Evolutionary conservation across 805 yeast species (phyloP).

Genomic region (Wickerhamomyces mucosus): DNA sequence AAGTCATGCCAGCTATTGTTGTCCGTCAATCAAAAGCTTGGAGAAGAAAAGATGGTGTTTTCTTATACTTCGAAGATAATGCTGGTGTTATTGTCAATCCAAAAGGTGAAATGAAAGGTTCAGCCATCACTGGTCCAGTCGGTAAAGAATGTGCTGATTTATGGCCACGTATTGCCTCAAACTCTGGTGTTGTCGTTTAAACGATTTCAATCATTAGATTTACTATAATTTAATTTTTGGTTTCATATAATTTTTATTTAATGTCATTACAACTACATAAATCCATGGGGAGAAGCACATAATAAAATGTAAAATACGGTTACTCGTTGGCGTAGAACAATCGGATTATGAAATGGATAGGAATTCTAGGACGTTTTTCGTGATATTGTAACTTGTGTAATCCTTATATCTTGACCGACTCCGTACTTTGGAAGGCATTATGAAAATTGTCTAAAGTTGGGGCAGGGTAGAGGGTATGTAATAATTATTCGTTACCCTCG

Average conservation of each 20-base stretch:
- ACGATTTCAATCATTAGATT: slow-evolving; percentile 14
- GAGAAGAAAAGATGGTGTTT: slow-evolving; percentile 99
- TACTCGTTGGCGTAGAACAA: no score
- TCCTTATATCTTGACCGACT: no score
- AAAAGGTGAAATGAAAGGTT: slow-evolving; percentile 99
- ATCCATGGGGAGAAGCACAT: slow-evolving; percentile 12
- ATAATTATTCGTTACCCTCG: no score
- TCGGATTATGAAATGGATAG: no score
- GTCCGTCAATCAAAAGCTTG: slow-evolving; percentile 99
- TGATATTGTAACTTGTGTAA: no score
- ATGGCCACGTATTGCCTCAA: slow-evolving; percentile 99
- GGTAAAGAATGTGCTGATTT: slow-evolving; percentile 99
- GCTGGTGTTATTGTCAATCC: slow-evolving; percentile 99
- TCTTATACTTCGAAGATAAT: slow-evolving; percentile 99
- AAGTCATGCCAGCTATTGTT: slow-evolving; percentile 99
- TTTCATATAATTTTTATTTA: slow-evolving; percentile 16
- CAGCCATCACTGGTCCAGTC: slow-evolving; percentile 99
- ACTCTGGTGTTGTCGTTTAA: slow-evolving; percentile 99
- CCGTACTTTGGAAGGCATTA: no score
- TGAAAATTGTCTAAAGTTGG: no score
- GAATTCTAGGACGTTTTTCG: no score
- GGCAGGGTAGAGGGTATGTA: no score
- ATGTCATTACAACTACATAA: slow-evolving; percentile 19
- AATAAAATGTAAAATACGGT: slow-evolving; percentile 16
- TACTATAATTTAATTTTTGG: no score